These are phyloP conservation scores for Ascobolus immersus DNA, from an alignment of 495 filamentous ascomycete species.

Conservation along the genomic window DNA sequence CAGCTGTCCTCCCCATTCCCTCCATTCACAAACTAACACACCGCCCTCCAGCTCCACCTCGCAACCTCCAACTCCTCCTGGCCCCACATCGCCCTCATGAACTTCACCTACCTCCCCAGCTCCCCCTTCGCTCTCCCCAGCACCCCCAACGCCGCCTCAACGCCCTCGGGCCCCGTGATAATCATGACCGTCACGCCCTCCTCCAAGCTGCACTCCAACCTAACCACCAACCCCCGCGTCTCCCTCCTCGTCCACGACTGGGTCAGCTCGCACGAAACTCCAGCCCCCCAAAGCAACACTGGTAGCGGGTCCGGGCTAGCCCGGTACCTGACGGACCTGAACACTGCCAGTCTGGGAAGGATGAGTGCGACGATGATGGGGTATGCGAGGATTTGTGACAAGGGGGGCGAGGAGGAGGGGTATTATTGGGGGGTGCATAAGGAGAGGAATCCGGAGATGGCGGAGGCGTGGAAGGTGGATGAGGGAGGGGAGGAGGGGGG, in stretches of 20 bases:
- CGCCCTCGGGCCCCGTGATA: conserved; percentile 22
- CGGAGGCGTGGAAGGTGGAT: conserved; percentile 14
- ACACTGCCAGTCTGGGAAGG: conserved; percentile 61
- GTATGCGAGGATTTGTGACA: conserved; percentile 40
- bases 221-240: conserved; percentile 68
- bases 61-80: conserved; percentile 61
- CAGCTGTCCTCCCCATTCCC: neutral
- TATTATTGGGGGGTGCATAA: conserved; percentile 63
- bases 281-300: conserved; percentile 18
- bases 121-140: conserved; percentile 48
- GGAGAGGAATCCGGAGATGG: conserved; percentile 42
- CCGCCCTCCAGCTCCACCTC: conserved; percentile 52
- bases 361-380: conserved; percentile 90
- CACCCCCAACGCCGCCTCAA: conserved; percentile 15
- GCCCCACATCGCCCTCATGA: conserved; percentile 94
- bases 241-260: conserved; percentile 94
- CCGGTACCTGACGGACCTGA: conserved; percentile 60
- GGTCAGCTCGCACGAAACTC: conserved; percentile 47
- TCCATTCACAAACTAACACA: neutral
- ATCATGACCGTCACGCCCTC: conserved; percentile 84
- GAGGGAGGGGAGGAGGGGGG: conserved; percentile 31
- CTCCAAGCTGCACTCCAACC: conserved; percentile 70
- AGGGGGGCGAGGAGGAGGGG: conserved; percentile 48
- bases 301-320: conserved; percentile 28
- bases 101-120: conserved; percentile 85